Base-by-base conservation (phyloP, 1,284 basidiomycete species). In the Apiotrichum veenhuisii region DNA sequence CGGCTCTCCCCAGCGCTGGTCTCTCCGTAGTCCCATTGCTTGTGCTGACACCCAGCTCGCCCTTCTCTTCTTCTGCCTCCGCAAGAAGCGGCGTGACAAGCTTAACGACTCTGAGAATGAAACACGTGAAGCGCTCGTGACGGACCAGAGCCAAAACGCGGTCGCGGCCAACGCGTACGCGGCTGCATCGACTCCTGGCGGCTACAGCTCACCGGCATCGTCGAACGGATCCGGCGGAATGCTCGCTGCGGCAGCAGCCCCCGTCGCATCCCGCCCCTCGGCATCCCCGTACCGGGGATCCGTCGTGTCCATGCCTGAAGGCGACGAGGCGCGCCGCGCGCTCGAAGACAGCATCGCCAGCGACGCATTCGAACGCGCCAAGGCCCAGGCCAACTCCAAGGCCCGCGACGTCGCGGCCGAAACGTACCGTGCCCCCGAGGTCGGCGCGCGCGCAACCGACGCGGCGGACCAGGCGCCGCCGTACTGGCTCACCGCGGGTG, bases 401-500 rank as follows among this genome's bases (percentile, higher is more conserved):
- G 40, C 40, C n/a, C n/a, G 10, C 18, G 40, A 41, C 20, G 40
- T 41, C 12, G 44, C 44, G 18, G 44, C 44, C 18, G 33, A 20
- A 18, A 48, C n/a, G 17, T 18, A 30, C 46, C 33, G 18, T 20
- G 33, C 20, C 46, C n/a, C n/a, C 12, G 46, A 27, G 12, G 30
- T 10, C 17, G 17, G 33, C 22, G 33, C 5, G 5, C 46, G 17
- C 14, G 46, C 46, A 1, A 15, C 10, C 7, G 46, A 48, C 34
- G 46, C 46, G 4, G 22, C 33, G 10, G 46, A 48, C 34, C 46
- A 48, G 46, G 46, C 46, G 12, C 46, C 46, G 33, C 46, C 46
- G 34, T 48, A 48, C 34, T 48, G 46, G 46, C 46, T 48, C 5
- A 48, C 46, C 15, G 46, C 46, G 7, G 46, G 46, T 12, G 46